phyloP scores from a whole-genome alignment of 176 grass and related monocot genomes.

The Ensete glaucum region DNA sequence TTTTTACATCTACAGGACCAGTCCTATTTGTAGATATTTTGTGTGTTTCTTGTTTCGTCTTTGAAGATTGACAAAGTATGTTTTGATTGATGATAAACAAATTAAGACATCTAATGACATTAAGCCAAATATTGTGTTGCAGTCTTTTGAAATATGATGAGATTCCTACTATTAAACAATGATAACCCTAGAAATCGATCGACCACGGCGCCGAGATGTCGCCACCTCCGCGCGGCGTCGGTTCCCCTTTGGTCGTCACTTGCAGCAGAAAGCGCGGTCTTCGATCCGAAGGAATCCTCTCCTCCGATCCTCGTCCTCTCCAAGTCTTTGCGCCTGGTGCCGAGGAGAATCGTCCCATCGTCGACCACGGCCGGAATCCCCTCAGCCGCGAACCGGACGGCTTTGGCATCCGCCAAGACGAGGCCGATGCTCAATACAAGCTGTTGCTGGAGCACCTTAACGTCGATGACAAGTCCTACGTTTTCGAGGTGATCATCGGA shows the following conservation, averaged over 20 bases:
- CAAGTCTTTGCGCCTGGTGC: conserved; percentile 11
- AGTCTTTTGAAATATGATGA: no score
- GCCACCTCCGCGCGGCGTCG: neutral
- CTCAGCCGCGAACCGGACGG: neutral
- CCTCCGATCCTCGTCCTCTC: conserved; percentile 10
- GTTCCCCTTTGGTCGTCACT: neutral
- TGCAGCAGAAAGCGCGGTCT: neutral
- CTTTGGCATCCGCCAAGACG: neutral
- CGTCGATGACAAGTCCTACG: conserved; percentile 40
- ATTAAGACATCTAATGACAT: no score
- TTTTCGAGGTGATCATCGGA: conserved; percentile 23
- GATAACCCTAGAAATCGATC: neutral
- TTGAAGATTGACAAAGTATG: no score
- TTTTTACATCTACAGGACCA: no score
- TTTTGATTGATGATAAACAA: no score
- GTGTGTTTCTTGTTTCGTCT: no score
- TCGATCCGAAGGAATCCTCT: conserved; percentile 3
- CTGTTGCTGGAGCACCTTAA: conserved; percentile 49
- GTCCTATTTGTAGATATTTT: no score
- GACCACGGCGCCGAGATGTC: neutral
- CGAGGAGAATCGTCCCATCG: neutral
- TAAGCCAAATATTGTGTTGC: no score
- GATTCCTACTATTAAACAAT: no score
- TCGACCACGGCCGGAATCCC: neutral
- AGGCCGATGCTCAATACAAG: conserved; percentile 42